Percentiles rank a stretch among this genome's conserved stretches.
These are phyloP conservation scores for Tulasnella sp. DNA, from an alignment of 768 basidiomycete genomes.

Conservation along the genomic window DNA sequence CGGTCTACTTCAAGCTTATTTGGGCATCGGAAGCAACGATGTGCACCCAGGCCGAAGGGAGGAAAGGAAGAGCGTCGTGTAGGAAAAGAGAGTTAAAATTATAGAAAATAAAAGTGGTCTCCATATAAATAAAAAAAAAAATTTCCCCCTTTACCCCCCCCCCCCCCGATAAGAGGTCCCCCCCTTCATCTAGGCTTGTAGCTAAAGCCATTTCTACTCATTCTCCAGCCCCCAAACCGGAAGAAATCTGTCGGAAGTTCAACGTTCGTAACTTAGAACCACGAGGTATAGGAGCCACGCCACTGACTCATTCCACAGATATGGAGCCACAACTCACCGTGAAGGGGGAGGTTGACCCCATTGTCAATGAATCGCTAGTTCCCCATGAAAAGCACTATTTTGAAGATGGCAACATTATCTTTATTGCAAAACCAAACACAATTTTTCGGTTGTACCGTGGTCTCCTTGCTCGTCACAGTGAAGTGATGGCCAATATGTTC, in stretches of 20 bases:
- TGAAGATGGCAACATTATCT: constrained; percentile 25
- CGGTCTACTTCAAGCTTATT: constrained; percentile 71
- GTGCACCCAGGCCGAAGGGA: constrained; percentile 73
- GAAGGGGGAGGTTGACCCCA: neutral
- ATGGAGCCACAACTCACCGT: neutral
- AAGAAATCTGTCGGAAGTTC: neutral
- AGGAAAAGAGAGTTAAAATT: constrained; percentile 72
- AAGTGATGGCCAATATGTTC: constrained; percentile 17
- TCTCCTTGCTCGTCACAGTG: constrained; percentile 24
- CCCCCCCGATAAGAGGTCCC: too few species aligned
- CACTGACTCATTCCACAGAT: neutral
- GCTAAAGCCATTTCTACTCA: too few species aligned
- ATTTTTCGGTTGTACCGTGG: constrained; percentile 19
- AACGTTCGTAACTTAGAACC: neutral
- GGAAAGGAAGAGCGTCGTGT: constrained; percentile 87
- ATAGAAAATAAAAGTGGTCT: too few species aligned
- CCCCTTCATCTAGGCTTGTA: too few species aligned
- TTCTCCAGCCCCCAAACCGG: neutral
- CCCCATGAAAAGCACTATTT: constrained; percentile 24
- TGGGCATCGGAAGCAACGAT: constrained; percentile 81
- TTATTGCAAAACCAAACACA: constrained; percentile 14
- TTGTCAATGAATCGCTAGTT: neutral
- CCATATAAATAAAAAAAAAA: too few species aligned
- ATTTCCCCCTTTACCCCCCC: too few species aligned
- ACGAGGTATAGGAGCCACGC: too few species aligned